A percentile compares a stretch with the other conserved stretches of the same genome.
These are phyloP conservation scores for Fistulifera solaris DNA, from an alignment of 108 stramenopile genomes.

Conservation along the genomic window DNA sequence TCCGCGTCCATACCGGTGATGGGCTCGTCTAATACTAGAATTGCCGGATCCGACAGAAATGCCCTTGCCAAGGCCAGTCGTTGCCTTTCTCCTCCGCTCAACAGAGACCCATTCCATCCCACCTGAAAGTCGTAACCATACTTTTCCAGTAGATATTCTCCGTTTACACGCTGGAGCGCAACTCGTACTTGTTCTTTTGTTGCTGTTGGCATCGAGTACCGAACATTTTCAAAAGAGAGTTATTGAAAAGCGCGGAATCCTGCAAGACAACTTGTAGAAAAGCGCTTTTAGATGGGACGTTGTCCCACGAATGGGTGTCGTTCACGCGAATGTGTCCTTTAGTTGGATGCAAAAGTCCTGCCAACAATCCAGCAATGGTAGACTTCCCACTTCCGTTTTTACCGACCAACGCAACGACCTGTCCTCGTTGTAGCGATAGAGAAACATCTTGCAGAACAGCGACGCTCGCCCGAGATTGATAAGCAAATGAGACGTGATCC, in stretches of 20 bases:
- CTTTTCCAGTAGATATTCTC: constrained; percentile 58
- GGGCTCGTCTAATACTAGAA: constrained; percentile 91
- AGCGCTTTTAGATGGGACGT: constrained; percentile 35
- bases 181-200: constrained; percentile 35
- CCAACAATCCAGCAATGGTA: constrained; percentile 73
- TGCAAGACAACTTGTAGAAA: constrained; percentile 92
- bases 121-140: constrained; percentile 71
- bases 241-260: constrained; percentile 70
- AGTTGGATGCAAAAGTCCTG: constrained; percentile 78
- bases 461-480: constrained; percentile 26
- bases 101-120: constrained; percentile 74
- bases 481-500: constrained; percentile 58
- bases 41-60: constrained; percentile 72
- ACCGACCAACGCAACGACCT: constrained; percentile 87
- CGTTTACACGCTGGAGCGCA: constrained; percentile 54
- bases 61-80: constrained; percentile 92
- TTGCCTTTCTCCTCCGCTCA: constrained; percentile 95
- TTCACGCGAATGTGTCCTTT: constrained; percentile 28
- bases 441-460: constrained; percentile 63
- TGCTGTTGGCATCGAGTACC: constrained; percentile 55
- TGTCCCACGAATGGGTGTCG: constrained; percentile 8
- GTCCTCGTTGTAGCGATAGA: constrained; percentile 57
- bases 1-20: constrained; percentile 65
- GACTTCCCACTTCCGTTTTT: constrained; percentile 89
- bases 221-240: constrained; percentile 68